These are phyloP conservation scores for Diplocarpon mali DNA, from an alignment of 2,329 filamentous ascomycete species.

Conservation along the genomic window DNA sequence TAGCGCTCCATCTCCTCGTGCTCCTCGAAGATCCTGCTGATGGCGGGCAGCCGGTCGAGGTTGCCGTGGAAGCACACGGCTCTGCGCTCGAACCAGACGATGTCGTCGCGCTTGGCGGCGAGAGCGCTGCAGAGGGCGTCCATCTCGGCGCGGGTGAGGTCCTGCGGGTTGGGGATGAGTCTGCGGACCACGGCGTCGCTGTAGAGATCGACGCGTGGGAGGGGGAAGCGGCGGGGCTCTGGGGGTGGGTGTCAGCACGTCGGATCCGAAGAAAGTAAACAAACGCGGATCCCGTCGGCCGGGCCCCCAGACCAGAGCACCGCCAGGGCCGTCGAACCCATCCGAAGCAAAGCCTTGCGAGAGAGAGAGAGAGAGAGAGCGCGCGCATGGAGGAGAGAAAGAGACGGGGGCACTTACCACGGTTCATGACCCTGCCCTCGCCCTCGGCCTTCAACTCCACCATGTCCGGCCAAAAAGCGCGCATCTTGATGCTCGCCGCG, in stretches of 20 bases:
- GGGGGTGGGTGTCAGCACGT: not conserved
- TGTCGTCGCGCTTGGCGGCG: not conserved
- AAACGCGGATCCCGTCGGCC: not conserved
- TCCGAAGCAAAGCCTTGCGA: not conserved
- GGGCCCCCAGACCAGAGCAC: no score
- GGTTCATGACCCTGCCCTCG: constrained; percentile 1
- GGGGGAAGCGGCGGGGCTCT: constrained; percentile 1
- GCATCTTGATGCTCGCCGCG: not conserved
- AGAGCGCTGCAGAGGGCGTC: not conserved
- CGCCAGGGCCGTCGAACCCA: no score
- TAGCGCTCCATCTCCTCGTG: constrained; percentile 1
- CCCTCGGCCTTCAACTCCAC: constrained; percentile 6
- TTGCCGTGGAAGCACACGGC: not conserved
- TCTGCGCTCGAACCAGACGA: constrained; percentile 1
- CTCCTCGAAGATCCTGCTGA: not conserved
- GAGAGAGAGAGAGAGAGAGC: not conserved
- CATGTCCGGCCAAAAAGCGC: constrained; percentile 6
- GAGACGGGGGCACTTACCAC: not conserved
- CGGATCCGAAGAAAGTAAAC: not conserved
- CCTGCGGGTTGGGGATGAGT: not conserved
- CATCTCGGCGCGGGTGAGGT: not conserved
- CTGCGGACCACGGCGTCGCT: not conserved
- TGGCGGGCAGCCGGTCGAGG: not conserved
- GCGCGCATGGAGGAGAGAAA: no score
- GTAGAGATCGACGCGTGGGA: constrained; percentile 2